Evolutionary conservation across 371 early-diverging fungal genomes (phyloP).

Genomic region (Rhizomucor pusillus): DNA sequence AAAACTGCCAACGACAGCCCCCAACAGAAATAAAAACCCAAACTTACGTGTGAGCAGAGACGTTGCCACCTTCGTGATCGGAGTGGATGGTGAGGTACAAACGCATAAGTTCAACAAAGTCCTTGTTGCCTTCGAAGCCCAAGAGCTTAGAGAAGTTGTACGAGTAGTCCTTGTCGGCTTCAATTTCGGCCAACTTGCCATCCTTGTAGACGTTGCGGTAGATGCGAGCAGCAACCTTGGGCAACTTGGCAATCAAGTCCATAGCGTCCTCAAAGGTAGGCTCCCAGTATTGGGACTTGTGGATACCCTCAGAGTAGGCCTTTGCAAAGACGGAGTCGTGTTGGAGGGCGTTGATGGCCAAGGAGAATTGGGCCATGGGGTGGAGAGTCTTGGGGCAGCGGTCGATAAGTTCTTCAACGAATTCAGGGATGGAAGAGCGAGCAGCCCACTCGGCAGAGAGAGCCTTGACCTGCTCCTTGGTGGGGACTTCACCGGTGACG

Average conservation of each 20-base stretch:
- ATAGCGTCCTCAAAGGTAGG: constrained; percentile 95
- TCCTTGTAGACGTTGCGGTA: constrained; percentile 98
- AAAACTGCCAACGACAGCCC: neutral
- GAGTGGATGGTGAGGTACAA: constrained; percentile 98
- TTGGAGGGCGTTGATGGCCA: constrained; percentile 96
- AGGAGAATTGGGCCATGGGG: constrained; percentile 97
- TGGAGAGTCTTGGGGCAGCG: constrained; percentile 97
- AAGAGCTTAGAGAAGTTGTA: constrained; percentile 93
- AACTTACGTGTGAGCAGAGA: constrained; percentile 85
- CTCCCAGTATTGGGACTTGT: constrained; percentile 97
- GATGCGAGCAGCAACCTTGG: constrained; percentile 95
- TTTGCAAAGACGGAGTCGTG: constrained; percentile 94
- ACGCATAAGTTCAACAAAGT: constrained; percentile 96
- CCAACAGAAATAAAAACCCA: neutral
- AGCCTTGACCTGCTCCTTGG: constrained; percentile 85
- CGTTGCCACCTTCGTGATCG: constrained; percentile 99
- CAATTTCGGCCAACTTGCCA: constrained; percentile 85
- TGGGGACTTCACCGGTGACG: constrained; percentile 96
- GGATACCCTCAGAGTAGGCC: constrained; percentile 93
- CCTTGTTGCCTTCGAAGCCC: constrained; percentile 84
- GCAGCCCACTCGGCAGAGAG: constrained; percentile 96
- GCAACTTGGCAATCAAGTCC: constrained; percentile 98
- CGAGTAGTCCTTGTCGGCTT: constrained; percentile 87
- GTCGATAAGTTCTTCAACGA: constrained; percentile 96
- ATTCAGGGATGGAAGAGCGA: constrained; percentile 84